Percentiles rank a stretch among this genome's conserved stretches.
phyloP scores from a whole-genome alignment of 1,139 yeast genomes.

The Debaryomycetaceae sp. region DNA sequence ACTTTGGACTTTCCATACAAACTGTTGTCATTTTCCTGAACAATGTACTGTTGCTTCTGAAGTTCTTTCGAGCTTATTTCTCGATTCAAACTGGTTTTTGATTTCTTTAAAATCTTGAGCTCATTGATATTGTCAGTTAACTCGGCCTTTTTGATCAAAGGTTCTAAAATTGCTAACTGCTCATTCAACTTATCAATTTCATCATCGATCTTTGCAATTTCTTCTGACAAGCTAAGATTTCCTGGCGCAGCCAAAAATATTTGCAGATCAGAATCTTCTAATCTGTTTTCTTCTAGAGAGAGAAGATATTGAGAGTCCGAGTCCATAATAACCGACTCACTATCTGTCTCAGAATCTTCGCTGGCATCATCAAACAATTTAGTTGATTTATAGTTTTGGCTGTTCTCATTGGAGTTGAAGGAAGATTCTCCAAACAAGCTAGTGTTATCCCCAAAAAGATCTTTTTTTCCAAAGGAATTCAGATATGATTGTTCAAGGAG shows the following conservation, averaged over 20 bases:
- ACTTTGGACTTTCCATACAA: conserved; percentile 69
- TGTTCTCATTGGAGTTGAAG: conserved; percentile 3
- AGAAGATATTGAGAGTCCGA: conserved; percentile 12
- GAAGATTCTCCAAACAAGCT: conserved; percentile 23
- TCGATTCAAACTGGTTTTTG: conserved; percentile 60
- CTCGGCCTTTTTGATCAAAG: conserved; percentile 75
- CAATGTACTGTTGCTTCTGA: conserved; percentile 75
- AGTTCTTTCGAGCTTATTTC: conserved; percentile 72
- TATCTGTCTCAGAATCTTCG: conserved; percentile 33
- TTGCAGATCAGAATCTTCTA: conserved; percentile 19
- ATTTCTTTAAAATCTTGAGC: conserved; percentile 61
- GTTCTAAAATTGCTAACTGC: conserved; percentile 62
- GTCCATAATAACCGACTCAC: conserved; percentile 26
- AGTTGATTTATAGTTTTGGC: conserved; percentile 17
- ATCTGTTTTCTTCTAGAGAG: conserved; percentile 11
- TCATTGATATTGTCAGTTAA: conserved; percentile 73
- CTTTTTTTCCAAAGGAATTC: conserved; percentile 15
- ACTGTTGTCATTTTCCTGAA: conserved; percentile 80
- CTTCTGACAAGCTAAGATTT: conserved; percentile 63
- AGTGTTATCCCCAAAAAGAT: conserved; percentile 34
- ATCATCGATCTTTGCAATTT: conserved; percentile 51
- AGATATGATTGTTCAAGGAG: conserved; percentile 1
- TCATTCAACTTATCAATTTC: conserved; percentile 62
- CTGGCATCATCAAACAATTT: conserved; percentile 35
- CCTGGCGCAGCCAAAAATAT: conserved; percentile 63